These are phyloP conservation scores for Penicillium sp. DNA, from an alignment of 2,329 filamentous ascomycete genomes.

Conservation along the genomic window DNA sequence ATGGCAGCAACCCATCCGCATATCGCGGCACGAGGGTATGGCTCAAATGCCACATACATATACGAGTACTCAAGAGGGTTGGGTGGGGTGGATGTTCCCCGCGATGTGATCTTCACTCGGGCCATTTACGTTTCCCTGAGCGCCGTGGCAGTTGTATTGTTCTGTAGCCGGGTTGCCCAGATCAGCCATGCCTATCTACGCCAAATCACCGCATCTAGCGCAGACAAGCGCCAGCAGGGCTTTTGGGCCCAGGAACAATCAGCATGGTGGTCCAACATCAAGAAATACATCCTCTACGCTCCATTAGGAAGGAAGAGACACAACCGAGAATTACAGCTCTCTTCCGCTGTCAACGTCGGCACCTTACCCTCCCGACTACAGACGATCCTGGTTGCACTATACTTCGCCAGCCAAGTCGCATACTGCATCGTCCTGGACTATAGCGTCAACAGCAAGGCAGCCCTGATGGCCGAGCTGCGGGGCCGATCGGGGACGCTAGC, in stretches of 20 bases:
- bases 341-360: conserved; percentile 67
- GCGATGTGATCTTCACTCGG: conserved; percentile 42
- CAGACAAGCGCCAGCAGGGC: conserved; percentile 41
- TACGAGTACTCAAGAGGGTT: conserved; percentile 44
- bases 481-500: conserved; percentile 82
- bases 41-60: conserved; percentile 41
- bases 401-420: conserved; percentile 70
- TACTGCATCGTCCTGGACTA: conserved; percentile 62
- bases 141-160: conserved; percentile 37
- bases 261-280: conserved; percentile 43
- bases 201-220: conserved; percentile 42
- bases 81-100: conserved; percentile 40
- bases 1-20: conserved; percentile 31
- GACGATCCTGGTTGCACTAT: conserved; percentile 64
- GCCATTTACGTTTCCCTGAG: conserved; percentile 41
- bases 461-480: conserved; percentile 76
- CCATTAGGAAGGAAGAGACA: conserved; percentile 73
- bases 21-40: conserved; percentile 29
- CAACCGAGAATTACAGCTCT: conserved; percentile 71
- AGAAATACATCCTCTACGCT: conserved; percentile 55
- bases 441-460: conserved; percentile 43
- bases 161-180: conserved; percentile 44
- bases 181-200: conserved; percentile 48
- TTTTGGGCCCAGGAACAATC: conserved; percentile 49
- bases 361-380: conserved; percentile 80